Evolutionary conservation across 371 early-diverging fungal genomes (phyloP), one percentile per base, ranked within the genome.

Genomic region (Apophysomyces elegans): DNA sequence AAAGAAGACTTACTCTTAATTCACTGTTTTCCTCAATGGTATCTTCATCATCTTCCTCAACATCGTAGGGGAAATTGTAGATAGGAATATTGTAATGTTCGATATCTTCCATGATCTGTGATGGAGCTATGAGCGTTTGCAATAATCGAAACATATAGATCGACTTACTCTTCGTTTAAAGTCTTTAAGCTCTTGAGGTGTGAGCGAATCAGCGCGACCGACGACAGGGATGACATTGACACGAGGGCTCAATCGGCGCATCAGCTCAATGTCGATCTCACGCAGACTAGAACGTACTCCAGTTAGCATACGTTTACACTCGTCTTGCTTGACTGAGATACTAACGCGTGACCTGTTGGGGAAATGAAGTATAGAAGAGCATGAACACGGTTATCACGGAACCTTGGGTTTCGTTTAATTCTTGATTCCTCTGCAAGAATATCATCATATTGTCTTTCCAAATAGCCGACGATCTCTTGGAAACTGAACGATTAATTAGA

Each of bases 361-460:
- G 93, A 85, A 67, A 99, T 96, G 74, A 98, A 99, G 82, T 99
- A 99, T 38, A 99, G 81, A 18, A 97, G 89, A 5, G 95, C 96
- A 78, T 99, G 99, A 43, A 99, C 92, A 61, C 98, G 92, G 84
- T 94, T 93, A 82, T 99, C 99, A 75, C 93, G 93, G 88, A 95
- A 96, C 67, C 96, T 90, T 39, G 96, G 93, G 78, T 98, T 98
- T 75, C 99, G 93, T 83, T 98, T 90, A 75, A 94, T 92, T 62
- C 94, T 76, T 43, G 91, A 91, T 72, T 99, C 99, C 77, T 99
- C 97, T 7, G 95, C 94, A 60, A 99, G 77, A 69, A 97, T 95
- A 61, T 94, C 92, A 76, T 99, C 99, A 74, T 93, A 98, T 79
- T 98, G 97, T 66, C 85, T 74, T 76, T 99, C 97, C 45, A 99